phyloP scores from a whole-genome alignment of 129 eudicot species.

The Kitagawia praeruptora region DNA sequence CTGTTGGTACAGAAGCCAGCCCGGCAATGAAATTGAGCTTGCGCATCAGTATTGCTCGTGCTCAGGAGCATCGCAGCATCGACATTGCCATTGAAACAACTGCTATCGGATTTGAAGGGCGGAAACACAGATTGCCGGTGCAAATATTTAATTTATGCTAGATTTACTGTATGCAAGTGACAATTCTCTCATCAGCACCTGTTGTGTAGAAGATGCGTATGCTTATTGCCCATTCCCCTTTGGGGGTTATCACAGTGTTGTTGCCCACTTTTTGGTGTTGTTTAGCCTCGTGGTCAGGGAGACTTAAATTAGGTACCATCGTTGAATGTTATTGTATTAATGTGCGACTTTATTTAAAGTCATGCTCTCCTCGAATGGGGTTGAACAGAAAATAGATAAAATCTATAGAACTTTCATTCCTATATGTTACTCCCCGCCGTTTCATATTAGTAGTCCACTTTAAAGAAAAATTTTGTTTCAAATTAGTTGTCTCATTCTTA shows the following conservation, averaged over 20 bases:
- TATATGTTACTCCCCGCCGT: no score
- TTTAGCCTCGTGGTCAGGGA: background rate
- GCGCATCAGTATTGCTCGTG: constrained; percentile 74
- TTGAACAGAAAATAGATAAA: no score
- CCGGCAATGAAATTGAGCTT: constrained; percentile 48
- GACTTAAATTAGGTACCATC: background rate
- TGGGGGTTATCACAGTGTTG: background rate
- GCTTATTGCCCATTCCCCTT: background rate
- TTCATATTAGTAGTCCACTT: no score
- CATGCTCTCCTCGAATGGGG: no score
- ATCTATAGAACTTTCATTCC: no score
- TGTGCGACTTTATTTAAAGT: background rate
- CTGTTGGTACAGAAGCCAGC: constrained; percentile 44
- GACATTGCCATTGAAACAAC: constrained; percentile 76
- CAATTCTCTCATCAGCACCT: background rate
- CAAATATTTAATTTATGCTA: constrained; percentile 53
- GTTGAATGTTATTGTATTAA: background rate
- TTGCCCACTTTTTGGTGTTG: background rate
- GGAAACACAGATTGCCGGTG: constrained; percentile 54
- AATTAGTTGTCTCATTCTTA: no score
- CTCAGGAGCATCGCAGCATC: constrained; percentile 76
- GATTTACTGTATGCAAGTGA: background rate
- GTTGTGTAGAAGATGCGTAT: background rate
- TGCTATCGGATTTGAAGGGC: constrained; percentile 47
- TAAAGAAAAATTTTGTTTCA: no score